These are phyloP conservation scores for Vinca minor DNA, from an alignment of 257 asterid species.

Conservation along the genomic window DNA sequence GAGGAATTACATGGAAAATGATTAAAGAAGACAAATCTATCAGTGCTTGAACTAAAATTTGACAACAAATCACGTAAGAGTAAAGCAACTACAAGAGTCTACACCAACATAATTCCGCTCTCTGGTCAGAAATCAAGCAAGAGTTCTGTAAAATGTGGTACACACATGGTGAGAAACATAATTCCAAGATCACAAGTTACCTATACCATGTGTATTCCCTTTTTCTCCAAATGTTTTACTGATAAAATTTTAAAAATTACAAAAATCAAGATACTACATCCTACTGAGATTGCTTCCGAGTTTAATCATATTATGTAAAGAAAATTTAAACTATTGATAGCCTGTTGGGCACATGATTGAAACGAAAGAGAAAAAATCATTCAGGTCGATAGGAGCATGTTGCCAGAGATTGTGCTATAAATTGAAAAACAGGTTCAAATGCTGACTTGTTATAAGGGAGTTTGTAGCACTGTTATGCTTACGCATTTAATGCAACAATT, in stretches of 20 bases:
- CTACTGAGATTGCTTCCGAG: no score
- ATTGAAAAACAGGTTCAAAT: neutral
- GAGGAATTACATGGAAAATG: slow-evolving; percentile 13
- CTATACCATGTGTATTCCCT: neutral
- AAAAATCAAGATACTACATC: neutral
- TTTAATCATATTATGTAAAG: neutral
- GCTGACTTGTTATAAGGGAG: neutral
- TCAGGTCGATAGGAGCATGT: neutral
- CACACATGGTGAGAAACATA: neutral
- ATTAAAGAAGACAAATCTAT: slow-evolving; percentile 2
- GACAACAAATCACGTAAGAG: neutral
- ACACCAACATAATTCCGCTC: neutral
- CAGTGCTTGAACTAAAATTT: neutral
- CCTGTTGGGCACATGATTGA: neutral
- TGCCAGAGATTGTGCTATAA: neutral
- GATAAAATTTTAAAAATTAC: neutral
- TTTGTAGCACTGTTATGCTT: no score
- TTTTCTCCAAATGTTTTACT: neutral
- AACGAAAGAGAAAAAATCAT: neutral
- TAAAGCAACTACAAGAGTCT: neutral
- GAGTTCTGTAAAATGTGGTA: neutral
- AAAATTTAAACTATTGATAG: neutral
- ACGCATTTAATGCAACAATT: neutral
- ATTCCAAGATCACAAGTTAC: neutral
- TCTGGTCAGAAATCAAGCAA: no score